Evolutionary conservation across 1,139 yeast species (phyloP).

Genomic region (Pneumocystis oryctolagi): DNA sequence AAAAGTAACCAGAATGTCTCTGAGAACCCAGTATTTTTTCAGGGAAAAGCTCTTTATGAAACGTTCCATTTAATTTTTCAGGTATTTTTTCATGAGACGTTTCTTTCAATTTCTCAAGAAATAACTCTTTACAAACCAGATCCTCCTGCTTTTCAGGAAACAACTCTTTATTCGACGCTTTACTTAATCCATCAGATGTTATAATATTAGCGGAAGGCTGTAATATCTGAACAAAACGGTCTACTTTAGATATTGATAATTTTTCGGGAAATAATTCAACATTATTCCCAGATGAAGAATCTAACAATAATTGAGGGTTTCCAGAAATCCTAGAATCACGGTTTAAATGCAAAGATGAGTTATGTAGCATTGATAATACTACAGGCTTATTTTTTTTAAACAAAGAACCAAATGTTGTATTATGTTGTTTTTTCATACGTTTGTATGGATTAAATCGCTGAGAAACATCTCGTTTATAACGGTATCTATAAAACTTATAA

Average conservation of each 20-base stretch:
- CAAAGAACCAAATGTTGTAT: background rate
- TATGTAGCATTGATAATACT: background rate
- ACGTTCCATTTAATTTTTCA: background rate
- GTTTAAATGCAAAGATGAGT: background rate
- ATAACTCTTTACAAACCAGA: background rate
- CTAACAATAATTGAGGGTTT: background rate
- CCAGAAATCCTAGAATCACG: background rate
- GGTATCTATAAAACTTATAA: background rate
- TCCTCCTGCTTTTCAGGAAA: background rate
- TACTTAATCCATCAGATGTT: background rate
- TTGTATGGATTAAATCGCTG: background rate
- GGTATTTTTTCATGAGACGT: background rate
- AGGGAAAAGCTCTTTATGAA: background rate
- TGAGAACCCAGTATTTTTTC: background rate
- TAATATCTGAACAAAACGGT: background rate
- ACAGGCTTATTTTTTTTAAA: background rate
- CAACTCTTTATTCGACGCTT: background rate
- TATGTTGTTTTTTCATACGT: background rate
- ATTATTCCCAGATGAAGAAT: background rate
- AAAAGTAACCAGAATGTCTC: background rate
- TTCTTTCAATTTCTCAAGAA: background rate
- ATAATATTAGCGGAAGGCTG: background rate
- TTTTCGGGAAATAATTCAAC: background rate
- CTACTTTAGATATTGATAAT: background rate
- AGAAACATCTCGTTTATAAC: background rate